Percentiles rank a stretch among this genome's conserved stretches.
Evolutionary conservation across 2,329 filamentous ascomycete genomes (phyloP).

Genomic region (Alternaria novae-zelandiae): DNA sequence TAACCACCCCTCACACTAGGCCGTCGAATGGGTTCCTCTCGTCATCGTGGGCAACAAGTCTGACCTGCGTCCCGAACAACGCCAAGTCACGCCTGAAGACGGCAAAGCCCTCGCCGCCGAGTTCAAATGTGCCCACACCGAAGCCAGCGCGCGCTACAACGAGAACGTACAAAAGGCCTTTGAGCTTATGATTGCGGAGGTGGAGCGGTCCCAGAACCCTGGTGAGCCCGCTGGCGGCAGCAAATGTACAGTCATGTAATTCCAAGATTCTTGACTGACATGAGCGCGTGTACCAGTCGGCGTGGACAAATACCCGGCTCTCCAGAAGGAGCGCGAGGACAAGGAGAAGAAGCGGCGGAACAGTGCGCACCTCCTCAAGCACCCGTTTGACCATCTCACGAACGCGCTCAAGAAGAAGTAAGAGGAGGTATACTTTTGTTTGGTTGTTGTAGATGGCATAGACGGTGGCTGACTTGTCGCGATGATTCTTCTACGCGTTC

Average conservation of each 20-base stretch:
- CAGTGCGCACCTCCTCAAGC: neutral
- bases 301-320: constrained; percentile 1
- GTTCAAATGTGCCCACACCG: constrained; percentile 91
- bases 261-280: constrained; percentile 25
- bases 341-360: constrained; percentile 5
- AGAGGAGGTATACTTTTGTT: neutral
- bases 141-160: constrained; percentile 92
- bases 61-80: constrained; percentile 89
- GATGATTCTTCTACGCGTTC: neutral
- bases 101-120: constrained; percentile 84
- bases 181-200: constrained; percentile 90
- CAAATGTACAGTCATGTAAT: constrained; percentile 86
- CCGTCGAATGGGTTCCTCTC: constrained; percentile 89
- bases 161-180: constrained; percentile 93
- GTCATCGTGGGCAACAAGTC: constrained; percentile 98
- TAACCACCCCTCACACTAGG: constrained; percentile 58
- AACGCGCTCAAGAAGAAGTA: neutral
- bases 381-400: neutral
- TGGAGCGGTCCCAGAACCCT: constrained; percentile 93
- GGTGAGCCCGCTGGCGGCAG: constrained; percentile 78
- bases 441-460: constrained; percentile 27
- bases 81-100: constrained; percentile 86
- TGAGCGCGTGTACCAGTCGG: constrained; percentile 8
- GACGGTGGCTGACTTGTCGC: constrained; percentile 15
- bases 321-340: constrained; percentile 1